Conservation (phyloP, 1,284 basidiomycete genomes). For the Phylloporus gajari region DNA sequence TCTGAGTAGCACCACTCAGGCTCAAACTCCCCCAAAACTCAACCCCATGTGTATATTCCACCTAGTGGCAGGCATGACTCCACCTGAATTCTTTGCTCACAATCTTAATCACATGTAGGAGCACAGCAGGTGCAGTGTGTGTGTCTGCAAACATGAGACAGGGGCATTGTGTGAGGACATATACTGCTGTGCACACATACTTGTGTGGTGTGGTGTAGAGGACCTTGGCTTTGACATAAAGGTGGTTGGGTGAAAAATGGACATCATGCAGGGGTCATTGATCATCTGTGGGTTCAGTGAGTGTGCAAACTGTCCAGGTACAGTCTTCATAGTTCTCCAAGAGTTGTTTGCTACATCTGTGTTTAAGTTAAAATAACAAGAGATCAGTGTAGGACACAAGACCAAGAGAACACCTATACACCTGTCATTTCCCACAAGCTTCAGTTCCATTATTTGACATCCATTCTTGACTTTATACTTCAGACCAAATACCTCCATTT, state of each 20-base stretch:
- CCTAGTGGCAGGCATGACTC: slow-evolving; percentile 56
- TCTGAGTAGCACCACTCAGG: slow-evolving; percentile 19
- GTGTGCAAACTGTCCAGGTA: slow-evolving; percentile 92
- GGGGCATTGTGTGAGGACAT: too few species aligned
- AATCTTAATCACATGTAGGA: slow-evolving; percentile 89
- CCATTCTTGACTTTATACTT: slow-evolving; percentile 64
- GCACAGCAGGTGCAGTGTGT: too few species aligned
- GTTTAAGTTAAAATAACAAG: slow-evolving; percentile 83
- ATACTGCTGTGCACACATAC: slow-evolving; percentile 90
- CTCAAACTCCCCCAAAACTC: slow-evolving; percentile 87
- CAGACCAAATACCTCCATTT: slow-evolving; percentile 82
- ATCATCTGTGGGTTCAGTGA: slow-evolving; percentile 82
- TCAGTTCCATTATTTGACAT: slow-evolving; percentile 89
- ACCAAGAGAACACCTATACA: slow-evolving; percentile 56
- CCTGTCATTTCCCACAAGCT: too few species aligned
- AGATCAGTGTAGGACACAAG: background rate
- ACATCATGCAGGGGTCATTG: slow-evolving; percentile 91
- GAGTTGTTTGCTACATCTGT: slow-evolving; percentile 93
- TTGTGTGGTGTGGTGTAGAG: slow-evolving; percentile 93
- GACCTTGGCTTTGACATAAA: slow-evolving; percentile 95
- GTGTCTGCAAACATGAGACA: too few species aligned
- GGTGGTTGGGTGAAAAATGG: slow-evolving; percentile 80
- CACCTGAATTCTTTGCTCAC: slow-evolving; percentile 88
- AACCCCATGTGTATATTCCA: slow-evolving; percentile 69
- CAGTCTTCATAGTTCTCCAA: slow-evolving; percentile 97